Evolutionary conservation across 139 green algal genomes (phyloP), one percentile per base, ranked within the genome.

Genomic region (Closterium sp.): DNA sequence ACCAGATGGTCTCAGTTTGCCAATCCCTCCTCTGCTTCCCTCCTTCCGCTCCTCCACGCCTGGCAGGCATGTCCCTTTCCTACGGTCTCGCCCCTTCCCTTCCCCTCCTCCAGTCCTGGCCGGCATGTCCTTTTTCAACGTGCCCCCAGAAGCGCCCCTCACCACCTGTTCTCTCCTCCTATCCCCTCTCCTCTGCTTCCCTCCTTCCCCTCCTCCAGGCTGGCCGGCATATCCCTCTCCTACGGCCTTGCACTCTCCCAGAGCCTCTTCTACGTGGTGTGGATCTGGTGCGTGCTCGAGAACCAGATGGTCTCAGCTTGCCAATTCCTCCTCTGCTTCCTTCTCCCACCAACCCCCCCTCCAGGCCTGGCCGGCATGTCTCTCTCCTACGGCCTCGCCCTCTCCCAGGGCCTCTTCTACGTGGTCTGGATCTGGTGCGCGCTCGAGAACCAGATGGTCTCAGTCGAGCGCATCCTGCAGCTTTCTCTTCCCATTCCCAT

Each of bases 341-440:
- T 66, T 66, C 38, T 10, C 38, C n/a, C n/a, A n/a, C n/a, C n/a
- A n/a, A n/a, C n/a, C n/a, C n/a, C 43, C 8, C 43, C 8, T 16
- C 4, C 97, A 8, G 97, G 96, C 3, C 92, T 99, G 76, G 97
- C 96, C 4, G 98, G 98, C 1, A 93, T 99, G 83, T 97, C 96
- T 4, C 94, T 99, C 87, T 98, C 97, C 4, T 96, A 94, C 31
- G 97, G 98, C 6, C 95, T 98, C 30, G 96, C 96, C 84, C 94
- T 98, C 81, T 98, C 96, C 35, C 95, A 96, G 33, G 94, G 98
- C 30, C 94, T 98, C 84, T 97, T 96, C 89, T 98, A 97, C 96
- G 93, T 97, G 94, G 97, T 99, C 84, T 91, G 97, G 7, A 94
- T 97, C 91, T 95, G 94, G 34, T 97, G 96, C 4, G 96, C 98